These are phyloP conservation scores for Leccinum uliginosum DNA, from an alignment of 768 basidiomycete genomes.

Conservation along the genomic window DNA sequence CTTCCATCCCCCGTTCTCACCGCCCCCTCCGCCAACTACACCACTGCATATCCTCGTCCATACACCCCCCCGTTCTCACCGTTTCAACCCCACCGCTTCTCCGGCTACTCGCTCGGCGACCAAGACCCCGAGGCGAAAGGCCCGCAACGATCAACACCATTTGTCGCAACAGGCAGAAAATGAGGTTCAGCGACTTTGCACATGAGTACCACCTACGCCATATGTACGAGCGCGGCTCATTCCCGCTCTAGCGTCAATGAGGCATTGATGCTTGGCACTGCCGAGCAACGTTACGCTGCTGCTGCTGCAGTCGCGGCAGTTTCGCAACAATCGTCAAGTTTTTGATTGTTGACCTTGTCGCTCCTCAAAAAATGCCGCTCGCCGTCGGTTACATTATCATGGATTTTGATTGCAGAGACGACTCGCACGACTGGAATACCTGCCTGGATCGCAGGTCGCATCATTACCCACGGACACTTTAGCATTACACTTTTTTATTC, in stretches of 20 bases:
- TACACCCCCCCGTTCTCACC: too few species aligned
- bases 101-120: conserved; percentile 51
- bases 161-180: conserved; percentile 76
- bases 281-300: conserved; percentile 63
- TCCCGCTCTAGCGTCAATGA: conserved; percentile 61
- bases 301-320: conserved; percentile 54
- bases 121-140: conserved; percentile 43
- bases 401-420: conserved; percentile 36
- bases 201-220: conserved; percentile 30
- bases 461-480: conserved; percentile 45
- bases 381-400: conserved; percentile 36
- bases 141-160: conserved; percentile 67
- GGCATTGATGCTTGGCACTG: conserved; percentile 82
- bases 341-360: conserved; percentile 39
- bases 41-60: too few species aligned
- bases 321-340: conserved; percentile 37
- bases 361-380: conserved; percentile 22
- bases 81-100: conserved; percentile 68
- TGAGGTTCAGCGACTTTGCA: conserved; percentile 75
- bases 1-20: conserved; percentile 65
- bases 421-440: conserved; percentile 42
- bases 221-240: neutral
- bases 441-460: conserved; percentile 59
- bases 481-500: conserved; percentile 36
- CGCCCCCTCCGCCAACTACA: too few species aligned